Conservation (phyloP, 129 eudicot genomes). For the Pulicaria dysenterica region DNA sequence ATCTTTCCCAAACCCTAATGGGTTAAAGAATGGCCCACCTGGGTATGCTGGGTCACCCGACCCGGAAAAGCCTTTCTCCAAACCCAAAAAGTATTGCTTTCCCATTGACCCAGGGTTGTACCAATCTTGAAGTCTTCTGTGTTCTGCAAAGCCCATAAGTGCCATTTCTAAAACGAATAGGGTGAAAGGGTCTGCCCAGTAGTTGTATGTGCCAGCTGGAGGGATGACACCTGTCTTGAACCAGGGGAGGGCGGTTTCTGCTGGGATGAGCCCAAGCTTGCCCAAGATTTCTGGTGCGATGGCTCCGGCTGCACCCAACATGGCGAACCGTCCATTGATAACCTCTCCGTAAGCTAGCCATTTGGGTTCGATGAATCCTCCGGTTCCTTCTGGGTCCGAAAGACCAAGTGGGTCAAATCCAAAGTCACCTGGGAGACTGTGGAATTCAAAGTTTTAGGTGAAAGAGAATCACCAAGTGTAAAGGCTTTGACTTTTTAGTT, state of each 20-base stretch:
- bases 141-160: conserved; percentile 95
- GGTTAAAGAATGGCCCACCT: conserved; percentile 98
- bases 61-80: conserved; percentile 79
- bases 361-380: conserved; percentile 93
- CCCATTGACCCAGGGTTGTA: conserved; percentile 96
- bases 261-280: conserved; percentile 88
- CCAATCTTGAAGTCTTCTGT: conserved; percentile 95
- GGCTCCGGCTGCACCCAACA: conserved; percentile 88
- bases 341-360: conserved; percentile 97
- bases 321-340: conserved; percentile 83
- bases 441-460: conserved; percentile 7
- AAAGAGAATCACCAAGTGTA: neutral
- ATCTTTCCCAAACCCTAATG: conserved; percentile 89
- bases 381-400: conserved; percentile 98
- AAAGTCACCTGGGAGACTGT: conserved; percentile 94
- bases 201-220: conserved; percentile 92
- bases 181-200: conserved; percentile 95
- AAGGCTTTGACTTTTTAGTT: neutral
- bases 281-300: conserved; percentile 94
- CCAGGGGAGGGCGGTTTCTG: conserved; percentile 98
- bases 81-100: conserved; percentile 88
- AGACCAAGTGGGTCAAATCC: conserved; percentile 97
- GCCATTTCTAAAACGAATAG: conserved; percentile 92
- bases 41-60: conserved; percentile 98
- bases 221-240: conserved; percentile 97